Percentiles rank a stretch among this genome's conserved stretches.
Evolutionary conservation across 768 basidiomycete species (phyloP).

Genomic region (Auriscalpium vulgare): DNA sequence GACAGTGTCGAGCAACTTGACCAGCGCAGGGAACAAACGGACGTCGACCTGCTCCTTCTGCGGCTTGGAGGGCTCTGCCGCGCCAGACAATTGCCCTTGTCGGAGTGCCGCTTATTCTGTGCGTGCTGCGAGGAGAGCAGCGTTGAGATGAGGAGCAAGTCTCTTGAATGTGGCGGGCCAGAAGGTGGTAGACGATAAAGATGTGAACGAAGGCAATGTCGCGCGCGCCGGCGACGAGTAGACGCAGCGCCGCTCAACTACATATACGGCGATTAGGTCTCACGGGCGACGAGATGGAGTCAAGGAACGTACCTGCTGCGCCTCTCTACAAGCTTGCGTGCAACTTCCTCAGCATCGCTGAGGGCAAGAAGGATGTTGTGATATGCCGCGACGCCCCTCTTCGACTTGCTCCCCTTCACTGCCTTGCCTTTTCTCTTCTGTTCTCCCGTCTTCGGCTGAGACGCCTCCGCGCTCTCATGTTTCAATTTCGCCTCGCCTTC

Average conservation of each 20-base stretch:
- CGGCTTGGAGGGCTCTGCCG: constrained; percentile 17
- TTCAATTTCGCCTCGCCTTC: constrained; percentile 59
- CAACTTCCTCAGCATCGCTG: constrained; percentile 85
- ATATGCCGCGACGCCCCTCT: constrained; percentile 77
- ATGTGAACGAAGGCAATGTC: constrained; percentile 83
- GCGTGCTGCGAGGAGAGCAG: constrained; percentile 39
- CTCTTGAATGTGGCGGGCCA: constrained; percentile 85
- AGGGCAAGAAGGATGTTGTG: constrained; percentile 78
- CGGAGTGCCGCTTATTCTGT: constrained; percentile 17
- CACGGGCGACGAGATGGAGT: not conserved
- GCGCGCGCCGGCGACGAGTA: constrained; percentile 38
- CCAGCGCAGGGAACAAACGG: constrained; percentile 75
- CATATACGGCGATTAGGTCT: constrained; percentile 1
- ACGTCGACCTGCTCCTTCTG: constrained; percentile 50
- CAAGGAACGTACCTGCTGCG: constrained; percentile 57
- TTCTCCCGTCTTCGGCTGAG: constrained; percentile 20
- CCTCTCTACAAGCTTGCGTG: constrained; percentile 71
- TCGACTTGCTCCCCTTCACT: constrained; percentile 39
- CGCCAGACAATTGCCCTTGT: constrained; percentile 5
- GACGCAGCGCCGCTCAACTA: constrained; percentile 37
- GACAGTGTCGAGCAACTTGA: constrained; percentile 82
- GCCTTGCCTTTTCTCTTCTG: constrained; percentile 29
- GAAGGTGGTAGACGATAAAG: constrained; percentile 81
- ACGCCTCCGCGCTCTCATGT: constrained; percentile 23
- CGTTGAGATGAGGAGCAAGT: constrained; percentile 70